These are phyloP conservation scores for Phylloporus sp. DNA, from an alignment of 768 basidiomycete genomes.

Conservation along the genomic window DNA sequence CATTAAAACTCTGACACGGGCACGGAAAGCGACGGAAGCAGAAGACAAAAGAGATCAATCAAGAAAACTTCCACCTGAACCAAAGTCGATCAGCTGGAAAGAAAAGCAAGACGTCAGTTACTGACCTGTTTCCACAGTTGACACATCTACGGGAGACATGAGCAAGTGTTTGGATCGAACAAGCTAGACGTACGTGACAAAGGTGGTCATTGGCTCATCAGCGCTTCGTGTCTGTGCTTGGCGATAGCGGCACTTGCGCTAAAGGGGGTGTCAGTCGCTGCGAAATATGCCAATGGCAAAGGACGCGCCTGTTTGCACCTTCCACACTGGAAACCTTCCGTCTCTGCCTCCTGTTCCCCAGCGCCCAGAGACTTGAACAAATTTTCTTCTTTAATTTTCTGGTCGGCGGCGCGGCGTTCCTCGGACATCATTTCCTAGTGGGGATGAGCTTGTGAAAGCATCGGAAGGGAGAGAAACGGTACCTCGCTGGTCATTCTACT, in stretches of 20 bases:
- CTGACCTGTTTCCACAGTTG: constrained; percentile 57
- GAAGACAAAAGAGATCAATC: constrained; percentile 12
- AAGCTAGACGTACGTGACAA: constrained; percentile 63
- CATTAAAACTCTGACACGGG: constrained; percentile 9
- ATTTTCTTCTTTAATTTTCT: constrained; percentile 79
- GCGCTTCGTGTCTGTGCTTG: constrained; percentile 97
- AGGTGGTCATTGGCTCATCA: constrained; percentile 98
- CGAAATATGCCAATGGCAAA: background rate
- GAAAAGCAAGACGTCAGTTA: background rate
- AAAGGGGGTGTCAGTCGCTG: constrained; percentile 1
- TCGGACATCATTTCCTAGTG: constrained; percentile 92
- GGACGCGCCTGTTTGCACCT: constrained; percentile 79
- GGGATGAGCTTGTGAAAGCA: background rate
- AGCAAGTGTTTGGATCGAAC: background rate
- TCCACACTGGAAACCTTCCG: constrained; percentile 95
- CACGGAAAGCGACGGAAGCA: background rate
- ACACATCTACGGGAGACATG: constrained; percentile 44
- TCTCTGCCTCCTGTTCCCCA: constrained; percentile 86
- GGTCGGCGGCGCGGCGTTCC: constrained; percentile 79
- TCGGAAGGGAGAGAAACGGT: background rate
- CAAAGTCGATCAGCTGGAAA: background rate
- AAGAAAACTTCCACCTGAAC: constrained; percentile 61
- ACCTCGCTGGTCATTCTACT: constrained; percentile 81
- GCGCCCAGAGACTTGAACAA: constrained; percentile 89
- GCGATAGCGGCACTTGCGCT: constrained; percentile 86